These are phyloP conservation scores for Syzygium aromaticum DNA, from an alignment of 345 rosid genomes.

Conservation along the genomic window DNA sequence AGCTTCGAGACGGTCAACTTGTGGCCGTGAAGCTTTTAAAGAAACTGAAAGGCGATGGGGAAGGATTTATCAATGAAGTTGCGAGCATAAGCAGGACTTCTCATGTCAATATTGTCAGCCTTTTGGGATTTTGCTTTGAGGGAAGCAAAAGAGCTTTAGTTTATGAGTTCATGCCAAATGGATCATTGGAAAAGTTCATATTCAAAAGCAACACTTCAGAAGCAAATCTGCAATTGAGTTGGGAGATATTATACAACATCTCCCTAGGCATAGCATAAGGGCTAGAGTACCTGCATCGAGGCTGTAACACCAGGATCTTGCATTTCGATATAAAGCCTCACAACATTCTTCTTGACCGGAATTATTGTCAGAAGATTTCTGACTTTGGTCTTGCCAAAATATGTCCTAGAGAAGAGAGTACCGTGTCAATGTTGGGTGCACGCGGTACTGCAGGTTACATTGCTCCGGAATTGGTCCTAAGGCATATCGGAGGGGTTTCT, in stretches of 20 bases:
- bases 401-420: background rate
- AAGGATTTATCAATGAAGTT: background rate
- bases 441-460: background rate
- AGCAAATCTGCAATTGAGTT: background rate
- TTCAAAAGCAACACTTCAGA: background rate
- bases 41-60: background rate
- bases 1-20: background rate
- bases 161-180: background rate
- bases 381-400: background rate
- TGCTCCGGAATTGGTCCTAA: background rate
- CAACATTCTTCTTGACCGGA: rapidly evolving
- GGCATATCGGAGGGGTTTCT: background rate
- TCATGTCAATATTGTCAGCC: background rate
- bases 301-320: background rate
- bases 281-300: background rate
- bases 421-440: background rate
- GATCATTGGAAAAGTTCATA: conserved; percentile 1
- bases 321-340: background rate
- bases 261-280: background rate
- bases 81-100: conserved; percentile 3
- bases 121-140: background rate
- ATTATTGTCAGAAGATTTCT: background rate
- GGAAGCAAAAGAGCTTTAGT: conserved; percentile 1
- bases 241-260: background rate
- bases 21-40: background rate